Evolutionary conservation across 2,329 filamentous ascomycete species (phyloP).

Genomic region (Colletotrichum brevisporum): DNA sequence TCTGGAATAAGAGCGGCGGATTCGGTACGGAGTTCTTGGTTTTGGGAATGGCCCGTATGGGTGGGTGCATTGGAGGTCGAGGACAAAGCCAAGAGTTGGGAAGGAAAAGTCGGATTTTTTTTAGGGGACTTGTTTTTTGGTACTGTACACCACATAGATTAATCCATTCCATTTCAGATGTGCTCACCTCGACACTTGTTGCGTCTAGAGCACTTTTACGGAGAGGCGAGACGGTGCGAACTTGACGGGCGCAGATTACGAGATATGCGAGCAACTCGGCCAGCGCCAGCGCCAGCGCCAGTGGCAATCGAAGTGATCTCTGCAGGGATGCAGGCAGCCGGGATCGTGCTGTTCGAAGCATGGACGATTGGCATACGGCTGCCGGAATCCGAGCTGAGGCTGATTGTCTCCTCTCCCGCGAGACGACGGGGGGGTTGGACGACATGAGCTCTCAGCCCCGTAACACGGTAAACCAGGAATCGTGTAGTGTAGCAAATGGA

Average conservation of each 20-base stretch:
- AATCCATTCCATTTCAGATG: slow-evolving; percentile 20
- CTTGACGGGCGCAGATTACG: slow-evolving; percentile 1
- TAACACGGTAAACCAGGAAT: slow-evolving; percentile 3
- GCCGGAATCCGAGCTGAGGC: slow-evolving; percentile 16
- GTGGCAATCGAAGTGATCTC: slow-evolving; percentile 24
- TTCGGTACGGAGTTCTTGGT: slow-evolving; percentile 10
- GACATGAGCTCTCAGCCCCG: neutral
- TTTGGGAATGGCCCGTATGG: slow-evolving; percentile 1
- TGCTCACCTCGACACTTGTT: neutral
- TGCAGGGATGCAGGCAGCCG: slow-evolving; percentile 38
- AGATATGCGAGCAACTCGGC: neutral
- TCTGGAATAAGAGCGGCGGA: slow-evolving; percentile 21
- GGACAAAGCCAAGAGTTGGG: slow-evolving; percentile 21
- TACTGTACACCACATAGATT: slow-evolving; percentile 36
- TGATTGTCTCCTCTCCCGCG: neutral
- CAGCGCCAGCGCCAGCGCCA: neutral
- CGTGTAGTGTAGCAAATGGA: neutral
- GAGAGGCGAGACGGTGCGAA: neutral
- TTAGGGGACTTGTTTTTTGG: slow-evolving; percentile 6
- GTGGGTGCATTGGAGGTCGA: slow-evolving; percentile 9
- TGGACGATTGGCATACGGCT: slow-evolving; percentile 28
- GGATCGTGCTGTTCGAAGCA: slow-evolving; percentile 27
- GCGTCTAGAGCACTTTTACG: neutral
- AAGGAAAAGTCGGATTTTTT: slow-evolving; percentile 6
- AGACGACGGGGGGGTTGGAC: neutral